Evolutionary conservation across 164 flowering plant species (phyloP), one percentile per base, ranked within the genome.

Genomic region (Stephania cephalantha): DNA sequence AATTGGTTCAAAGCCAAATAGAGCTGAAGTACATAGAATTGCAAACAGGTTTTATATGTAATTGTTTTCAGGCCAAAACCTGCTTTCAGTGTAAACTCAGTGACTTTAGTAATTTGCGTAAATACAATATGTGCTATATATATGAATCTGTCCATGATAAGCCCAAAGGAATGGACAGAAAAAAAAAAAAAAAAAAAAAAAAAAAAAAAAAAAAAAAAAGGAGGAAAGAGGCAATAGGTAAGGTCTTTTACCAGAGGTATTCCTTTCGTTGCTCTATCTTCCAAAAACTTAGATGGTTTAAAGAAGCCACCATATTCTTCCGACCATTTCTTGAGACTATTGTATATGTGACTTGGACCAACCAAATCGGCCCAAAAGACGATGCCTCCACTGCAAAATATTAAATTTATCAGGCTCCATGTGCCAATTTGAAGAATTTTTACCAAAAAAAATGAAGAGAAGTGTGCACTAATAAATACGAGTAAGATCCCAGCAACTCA

Each of bases 361-460:
- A 94, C 83, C 18, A 77, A 68, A 81, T 96, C 98, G 0, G 88
- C 99, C 99, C 99, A 96, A 68, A 90, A 96, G 3, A 94, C 83
- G 42, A 96, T 81, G 50, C 99, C 99, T 17, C 99, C 99, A 67
- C 99, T 96, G 85, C 86, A 67, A 77, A 74, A 76, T 17, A 71
- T 17, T 50, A 13, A 72, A 30, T 20, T 25, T n/a, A 31, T 17
- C 25, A 58, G 42, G 52, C 13, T 6, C 13, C 20, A 15, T 58
- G 42, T 4, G 5, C 7, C 6, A 7, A 48, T 48, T 48, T 48
- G 53, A 48, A 48, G 53, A 48, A 1, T 48, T 35, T 8, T 48
- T 2, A 48, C 11, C 42, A 12, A 48, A 48, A 48, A 48, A 3
- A 8, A 8, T 48, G 53, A 48, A 48, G 53, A 48, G 53, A 8